Conservation (phyloP, 1,284 basidiomycete species). For the Melampsora americana region DNA sequence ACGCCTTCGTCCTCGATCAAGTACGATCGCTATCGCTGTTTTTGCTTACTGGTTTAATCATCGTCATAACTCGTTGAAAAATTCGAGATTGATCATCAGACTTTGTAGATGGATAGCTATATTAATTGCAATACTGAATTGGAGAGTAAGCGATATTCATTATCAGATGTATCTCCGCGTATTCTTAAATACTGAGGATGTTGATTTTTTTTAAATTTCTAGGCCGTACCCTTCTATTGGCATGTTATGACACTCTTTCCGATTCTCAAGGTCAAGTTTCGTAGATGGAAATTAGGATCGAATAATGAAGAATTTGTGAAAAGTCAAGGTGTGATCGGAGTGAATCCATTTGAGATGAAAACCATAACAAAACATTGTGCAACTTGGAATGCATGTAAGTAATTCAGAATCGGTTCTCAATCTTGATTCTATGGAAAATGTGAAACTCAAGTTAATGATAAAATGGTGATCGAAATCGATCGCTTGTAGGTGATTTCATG, state of each 20-base stretch:
- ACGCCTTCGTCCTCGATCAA: conserved; percentile 8
- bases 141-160: background rate
- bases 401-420: background rate
- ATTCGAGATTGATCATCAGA: background rate
- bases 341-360: conserved; percentile 18
- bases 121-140: conserved; percentile 16
- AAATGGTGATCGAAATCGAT: background rate
- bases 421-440: background rate
- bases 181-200: background rate
- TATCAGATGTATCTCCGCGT: background rate
- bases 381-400: conserved; percentile 39
- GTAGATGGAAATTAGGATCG: conserved; percentile 21
- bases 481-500: conserved; percentile 26
- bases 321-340: background rate
- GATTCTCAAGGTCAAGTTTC: conserved; percentile 4
- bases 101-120: conserved; percentile 15
- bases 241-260: conserved; percentile 24
- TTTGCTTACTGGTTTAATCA: background rate
- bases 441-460: background rate
- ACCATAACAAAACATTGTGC: conserved; percentile 28
- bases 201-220: background rate
- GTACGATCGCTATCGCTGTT: conserved; percentile 15
- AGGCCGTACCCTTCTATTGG: conserved; percentile 29
- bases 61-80: background rate
- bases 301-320: background rate